Conservation (phyloP, 177 flowering plant species). For the Vitis hybrid region DNA sequence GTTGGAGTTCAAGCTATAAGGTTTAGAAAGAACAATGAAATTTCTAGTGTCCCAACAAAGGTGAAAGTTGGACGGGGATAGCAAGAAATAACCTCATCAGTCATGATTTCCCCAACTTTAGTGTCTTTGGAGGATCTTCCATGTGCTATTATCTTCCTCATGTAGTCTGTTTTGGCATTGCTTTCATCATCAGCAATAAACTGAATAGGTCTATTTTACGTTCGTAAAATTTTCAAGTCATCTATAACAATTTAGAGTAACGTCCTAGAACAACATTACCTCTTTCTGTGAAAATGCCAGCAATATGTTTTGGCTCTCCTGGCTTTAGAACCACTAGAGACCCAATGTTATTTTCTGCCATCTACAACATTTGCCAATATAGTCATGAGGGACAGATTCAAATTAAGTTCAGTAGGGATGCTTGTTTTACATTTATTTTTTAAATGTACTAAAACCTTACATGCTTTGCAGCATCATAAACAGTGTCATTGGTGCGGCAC, state of each 20-base stretch:
- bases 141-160: constrained; percentile 64
- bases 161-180: constrained; percentile 51
- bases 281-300: constrained; percentile 89
- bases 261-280: constrained; percentile 32
- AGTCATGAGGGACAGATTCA: not conserved
- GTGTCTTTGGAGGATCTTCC: constrained; percentile 66
- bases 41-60: not conserved
- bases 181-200: not conserved
- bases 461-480: constrained; percentile 69
- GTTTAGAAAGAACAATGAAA: constrained; percentile 3
- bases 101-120: constrained; percentile 84
- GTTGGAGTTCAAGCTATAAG: constrained; percentile 16
- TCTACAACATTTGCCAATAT: constrained; percentile 38
- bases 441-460: constrained; percentile 24
- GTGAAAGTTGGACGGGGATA: not conserved
- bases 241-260: not conserved
- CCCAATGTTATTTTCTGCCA: constrained; percentile 74
- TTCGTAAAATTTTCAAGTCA: not conserved
- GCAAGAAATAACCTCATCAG: constrained; percentile 60
- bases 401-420: not conserved
- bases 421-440: too few species aligned
- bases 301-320: constrained; percentile 58
- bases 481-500: constrained; percentile 61
- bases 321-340: constrained; percentile 82
- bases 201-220: not conserved